These are phyloP conservation scores for Coemansia sp. DNA, from an alignment of 192 early-diverging fungal genomes.

Conservation along the genomic window DNA sequence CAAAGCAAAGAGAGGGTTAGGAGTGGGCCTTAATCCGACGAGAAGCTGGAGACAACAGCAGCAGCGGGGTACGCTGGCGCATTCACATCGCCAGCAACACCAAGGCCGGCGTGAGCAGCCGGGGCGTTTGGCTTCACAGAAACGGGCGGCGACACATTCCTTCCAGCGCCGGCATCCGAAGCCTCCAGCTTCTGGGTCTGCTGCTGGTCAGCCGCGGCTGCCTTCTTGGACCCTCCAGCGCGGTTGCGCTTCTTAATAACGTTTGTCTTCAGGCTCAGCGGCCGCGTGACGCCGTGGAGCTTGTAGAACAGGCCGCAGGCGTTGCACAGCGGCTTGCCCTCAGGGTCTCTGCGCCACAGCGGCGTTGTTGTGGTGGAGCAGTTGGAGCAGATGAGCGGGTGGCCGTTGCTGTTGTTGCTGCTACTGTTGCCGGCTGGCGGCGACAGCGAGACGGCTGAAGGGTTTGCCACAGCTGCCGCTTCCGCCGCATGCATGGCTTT, in stretches of 20 bases:
- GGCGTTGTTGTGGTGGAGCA: conserved; percentile 89
- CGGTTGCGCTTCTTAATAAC: conserved; percentile 96
- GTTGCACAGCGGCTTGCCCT: conserved; percentile 93
- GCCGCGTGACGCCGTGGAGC: conserved; percentile 90
- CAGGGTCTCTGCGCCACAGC: conserved; percentile 89
- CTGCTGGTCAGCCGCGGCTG: neutral
- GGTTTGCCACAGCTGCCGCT: neutral
- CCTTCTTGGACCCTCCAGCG: conserved; percentile 35
- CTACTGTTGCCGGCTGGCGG: neutral
- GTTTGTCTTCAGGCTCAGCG: conserved; percentile 89
- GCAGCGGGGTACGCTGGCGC: too few relatives aligned
- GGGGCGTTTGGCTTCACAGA: too few relatives aligned
- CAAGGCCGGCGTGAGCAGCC: too few relatives aligned
- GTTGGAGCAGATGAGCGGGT: conserved; percentile 66
- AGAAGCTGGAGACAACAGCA: too few relatives aligned
- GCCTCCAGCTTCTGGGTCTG: too few relatives aligned
- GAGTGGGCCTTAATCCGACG: too few relatives aligned
- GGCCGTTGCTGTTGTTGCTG: conserved; percentile 27
- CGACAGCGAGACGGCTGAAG: neutral
- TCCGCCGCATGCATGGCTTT: neutral
- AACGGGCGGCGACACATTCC: too few relatives aligned
- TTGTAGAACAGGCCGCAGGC: conserved; percentile 97
- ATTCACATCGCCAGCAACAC: too few relatives aligned
- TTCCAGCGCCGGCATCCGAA: too few relatives aligned
- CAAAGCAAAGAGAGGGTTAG: too few relatives aligned